Conservation (phyloP, 1,139 yeast genomes). For the Saccharomyces hybrid region DNA sequence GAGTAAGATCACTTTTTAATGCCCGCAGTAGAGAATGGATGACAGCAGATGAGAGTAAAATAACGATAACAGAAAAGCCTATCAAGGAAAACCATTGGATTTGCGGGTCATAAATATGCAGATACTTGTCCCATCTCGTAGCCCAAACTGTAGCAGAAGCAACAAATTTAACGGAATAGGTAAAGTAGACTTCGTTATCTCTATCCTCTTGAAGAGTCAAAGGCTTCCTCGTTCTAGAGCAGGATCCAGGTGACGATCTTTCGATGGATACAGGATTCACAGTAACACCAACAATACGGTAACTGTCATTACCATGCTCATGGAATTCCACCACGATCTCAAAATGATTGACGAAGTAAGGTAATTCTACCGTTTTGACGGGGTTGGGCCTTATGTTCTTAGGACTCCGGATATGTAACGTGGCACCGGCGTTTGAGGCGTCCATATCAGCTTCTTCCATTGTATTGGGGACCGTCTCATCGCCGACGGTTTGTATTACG, state of each 20-base stretch:
- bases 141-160: conserved; percentile 85
- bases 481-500: no score
- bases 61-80: conserved; percentile 74
- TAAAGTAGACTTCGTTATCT: conserved; percentile 44
- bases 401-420: neutral
- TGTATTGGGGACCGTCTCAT: no score
- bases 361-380: conserved; percentile 24
- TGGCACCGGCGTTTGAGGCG: no score
- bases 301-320: conserved; percentile 54
- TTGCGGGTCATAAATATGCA: conserved; percentile 85
- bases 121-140: conserved; percentile 96
- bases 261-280: conserved; percentile 64
- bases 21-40: conserved; percentile 75
- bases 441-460: no score
- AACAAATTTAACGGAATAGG: conserved; percentile 59
- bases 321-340: conserved; percentile 78
- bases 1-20: conserved; percentile 74
- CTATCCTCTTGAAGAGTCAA: conserved; percentile 38
- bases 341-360: conserved; percentile 72
- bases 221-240: conserved; percentile 35
- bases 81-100: conserved; percentile 93
- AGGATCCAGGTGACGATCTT: conserved; percentile 35
- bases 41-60: conserved; percentile 70
- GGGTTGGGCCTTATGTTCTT: conserved; percentile 13
- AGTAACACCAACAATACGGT: conserved; percentile 85